These are phyloP conservation scores for Pseudevernia furfuracea DNA, from an alignment of 495 filamentous ascomycete species.

Conservation along the genomic window DNA sequence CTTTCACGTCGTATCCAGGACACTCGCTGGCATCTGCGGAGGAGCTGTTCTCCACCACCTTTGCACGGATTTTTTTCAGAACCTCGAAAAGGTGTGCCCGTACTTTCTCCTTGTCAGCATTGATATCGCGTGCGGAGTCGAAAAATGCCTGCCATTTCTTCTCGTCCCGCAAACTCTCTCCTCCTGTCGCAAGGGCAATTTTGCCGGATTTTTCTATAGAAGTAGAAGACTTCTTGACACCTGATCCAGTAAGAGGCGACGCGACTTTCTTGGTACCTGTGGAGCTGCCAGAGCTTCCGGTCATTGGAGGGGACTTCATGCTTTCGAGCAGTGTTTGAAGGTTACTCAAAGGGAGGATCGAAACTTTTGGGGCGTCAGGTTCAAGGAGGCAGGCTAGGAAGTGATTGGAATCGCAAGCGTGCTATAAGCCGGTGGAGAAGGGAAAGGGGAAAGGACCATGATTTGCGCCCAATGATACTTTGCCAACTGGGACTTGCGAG, in stretches of 20 bases:
- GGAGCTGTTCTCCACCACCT: not conserved
- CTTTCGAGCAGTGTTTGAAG: not conserved
- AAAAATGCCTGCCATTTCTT: not conserved
- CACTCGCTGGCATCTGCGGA: not conserved
- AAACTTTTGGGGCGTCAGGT: too few relatives aligned
- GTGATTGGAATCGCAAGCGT: not conserved
- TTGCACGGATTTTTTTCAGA: not conserved
- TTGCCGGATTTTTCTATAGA: not conserved
- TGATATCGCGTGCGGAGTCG: not conserved
- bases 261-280: not conserved
- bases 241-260: not conserved
- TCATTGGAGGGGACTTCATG: not conserved
- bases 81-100: not conserved
- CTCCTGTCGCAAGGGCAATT: too few relatives aligned
- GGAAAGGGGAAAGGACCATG: not conserved
- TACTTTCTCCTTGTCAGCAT: not conserved
- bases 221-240: not conserved
- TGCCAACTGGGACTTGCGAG: not conserved
- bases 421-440: not conserved
- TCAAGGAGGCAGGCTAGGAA: not conserved
- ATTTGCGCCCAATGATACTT: too few relatives aligned
- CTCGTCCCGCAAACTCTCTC: not conserved
- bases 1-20: not conserved
- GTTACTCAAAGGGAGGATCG: not conserved
- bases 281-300: slow-evolving; percentile 2